Evolutionary conservation across 1,139 yeast genomes (phyloP).

Genomic region (Arxiozyma heterogenica): DNA sequence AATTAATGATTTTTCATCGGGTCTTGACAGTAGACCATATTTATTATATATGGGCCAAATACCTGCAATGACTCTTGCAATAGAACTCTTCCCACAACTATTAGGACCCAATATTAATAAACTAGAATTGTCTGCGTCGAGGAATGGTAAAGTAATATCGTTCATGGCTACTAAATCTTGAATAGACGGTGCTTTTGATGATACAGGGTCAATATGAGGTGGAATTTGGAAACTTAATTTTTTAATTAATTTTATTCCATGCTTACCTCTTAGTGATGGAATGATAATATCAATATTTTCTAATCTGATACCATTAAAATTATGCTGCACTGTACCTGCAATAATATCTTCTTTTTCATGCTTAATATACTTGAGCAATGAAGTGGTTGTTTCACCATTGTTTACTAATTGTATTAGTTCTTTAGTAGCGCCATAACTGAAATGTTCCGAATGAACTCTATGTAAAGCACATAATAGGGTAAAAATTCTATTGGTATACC

Average conservation of each 20-base stretch:
- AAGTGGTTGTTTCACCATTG: not conserved
- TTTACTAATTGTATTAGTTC: not conserved
- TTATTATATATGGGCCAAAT: conserved; percentile 78
- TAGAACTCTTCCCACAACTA: conserved; percentile 85
- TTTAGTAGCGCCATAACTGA: conserved; percentile 45
- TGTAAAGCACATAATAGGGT: conserved; percentile 67
- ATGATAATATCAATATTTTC: conserved; percentile 78
- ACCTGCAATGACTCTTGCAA: conserved; percentile 76
- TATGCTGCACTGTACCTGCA: conserved; percentile 72
- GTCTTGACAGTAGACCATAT: conserved; percentile 71
- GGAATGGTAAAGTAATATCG: conserved; percentile 20
- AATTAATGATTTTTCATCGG: conserved; percentile 60
- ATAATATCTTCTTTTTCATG: conserved; percentile 33
- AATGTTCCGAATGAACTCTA: conserved; percentile 66
- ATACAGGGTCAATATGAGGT: conserved; percentile 28
- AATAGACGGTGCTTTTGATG: conserved; percentile 20
- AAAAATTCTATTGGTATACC: conserved; percentile 82
- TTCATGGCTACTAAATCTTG: conserved; percentile 19
- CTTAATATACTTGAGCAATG: not conserved
- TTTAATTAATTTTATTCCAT: conserved; percentile 46
- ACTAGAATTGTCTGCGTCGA: conserved; percentile 45
- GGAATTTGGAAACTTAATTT: conserved; percentile 56
- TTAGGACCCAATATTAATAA: conserved; percentile 76
- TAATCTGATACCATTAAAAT: conserved; percentile 70
- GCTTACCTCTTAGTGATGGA: conserved; percentile 55